A percentile compares a stretch with the other conserved stretches of the same genome.
phyloP scores from a whole-genome alignment of 352 stramenopile species.

The Phytophthora boehmeriae region DNA sequence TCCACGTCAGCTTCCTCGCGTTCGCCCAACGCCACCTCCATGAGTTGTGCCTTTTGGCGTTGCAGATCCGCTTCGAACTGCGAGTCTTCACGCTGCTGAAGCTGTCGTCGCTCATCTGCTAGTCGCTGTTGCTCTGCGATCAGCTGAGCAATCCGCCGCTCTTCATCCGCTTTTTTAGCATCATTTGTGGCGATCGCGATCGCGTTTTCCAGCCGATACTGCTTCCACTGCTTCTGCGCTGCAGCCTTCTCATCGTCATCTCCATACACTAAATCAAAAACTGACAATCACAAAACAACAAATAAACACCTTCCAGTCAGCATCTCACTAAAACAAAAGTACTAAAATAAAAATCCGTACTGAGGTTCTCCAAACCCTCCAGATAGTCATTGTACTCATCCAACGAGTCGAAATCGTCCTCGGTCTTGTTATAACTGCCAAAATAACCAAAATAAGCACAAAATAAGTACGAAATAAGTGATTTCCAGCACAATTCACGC shows the following conservation, averaged over 20 bases:
- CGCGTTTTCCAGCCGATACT: slow-evolving; percentile 82
- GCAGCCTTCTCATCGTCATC: slow-evolving; percentile 70
- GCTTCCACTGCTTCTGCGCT: slow-evolving; percentile 87
- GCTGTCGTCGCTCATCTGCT: slow-evolving; percentile 73
- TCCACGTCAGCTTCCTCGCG: slow-evolving; percentile 80
- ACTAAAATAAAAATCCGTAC: slow-evolving; percentile 34
- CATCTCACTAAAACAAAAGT: background rate
- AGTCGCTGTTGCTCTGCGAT: slow-evolving; percentile 84
- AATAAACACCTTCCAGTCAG: slow-evolving; percentile 8
- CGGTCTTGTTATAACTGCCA: slow-evolving; percentile 86
- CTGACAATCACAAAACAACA: slow-evolving; percentile 35
- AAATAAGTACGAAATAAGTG: background rate
- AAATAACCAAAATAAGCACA: background rate
- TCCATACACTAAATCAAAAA: slow-evolving; percentile 87
- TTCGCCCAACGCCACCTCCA: slow-evolving; percentile 86
- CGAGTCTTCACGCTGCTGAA: slow-evolving; percentile 81
- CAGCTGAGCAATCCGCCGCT: slow-evolving; percentile 84
- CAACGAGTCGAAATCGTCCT: slow-evolving; percentile 87
- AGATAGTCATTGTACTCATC: slow-evolving; percentile 91
- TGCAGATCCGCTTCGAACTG: slow-evolving; percentile 84
- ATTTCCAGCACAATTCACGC: background rate
- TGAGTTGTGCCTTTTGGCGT: slow-evolving; percentile 83
- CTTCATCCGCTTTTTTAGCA: slow-evolving; percentile 85
- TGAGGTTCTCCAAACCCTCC: slow-evolving; percentile 84
- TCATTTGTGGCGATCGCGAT: slow-evolving; percentile 87